A percentile compares a stretch with the other conserved stretches of the same genome.
phyloP scores from a whole-genome alignment of 2,329 filamentous ascomycete species.

The Hymenotorrendiella dingleyae region DNA sequence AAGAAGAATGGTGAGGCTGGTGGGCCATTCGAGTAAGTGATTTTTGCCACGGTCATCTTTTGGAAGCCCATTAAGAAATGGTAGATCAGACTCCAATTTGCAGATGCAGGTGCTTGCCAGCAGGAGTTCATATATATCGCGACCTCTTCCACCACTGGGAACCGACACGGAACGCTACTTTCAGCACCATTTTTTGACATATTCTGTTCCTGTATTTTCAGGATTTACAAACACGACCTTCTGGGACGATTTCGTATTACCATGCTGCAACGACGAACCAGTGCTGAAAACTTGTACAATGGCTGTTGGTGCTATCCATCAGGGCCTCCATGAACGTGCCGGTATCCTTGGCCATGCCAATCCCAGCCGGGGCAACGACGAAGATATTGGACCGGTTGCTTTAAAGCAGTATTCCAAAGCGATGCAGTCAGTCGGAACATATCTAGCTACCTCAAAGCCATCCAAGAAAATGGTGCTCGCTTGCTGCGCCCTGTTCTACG shows the following conservation, averaged over 20 bases:
- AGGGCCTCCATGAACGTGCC: not conserved
- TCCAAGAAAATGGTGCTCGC: not conserved
- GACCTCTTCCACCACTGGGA: not conserved
- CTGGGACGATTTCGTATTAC: not conserved
- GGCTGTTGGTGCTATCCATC: not conserved
- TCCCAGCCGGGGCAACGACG: not conserved
- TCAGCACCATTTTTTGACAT: not conserved
- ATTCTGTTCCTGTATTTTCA: not conserved
- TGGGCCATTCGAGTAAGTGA: not conserved
- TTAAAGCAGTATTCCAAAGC: constrained; percentile 2
- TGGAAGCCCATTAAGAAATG: no score
- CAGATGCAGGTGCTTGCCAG: no score
- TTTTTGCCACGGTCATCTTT: not conserved
- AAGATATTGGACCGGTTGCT: not conserved
- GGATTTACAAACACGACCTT: not conserved
- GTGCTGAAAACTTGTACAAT: not conserved
- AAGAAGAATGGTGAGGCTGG: not conserved
- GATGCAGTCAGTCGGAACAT: not conserved
- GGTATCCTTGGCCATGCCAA: no score
- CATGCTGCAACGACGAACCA: not conserved
- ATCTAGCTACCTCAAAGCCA: not conserved
- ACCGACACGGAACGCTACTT: not conserved
- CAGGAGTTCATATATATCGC: no score
- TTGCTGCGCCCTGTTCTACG: not conserved
- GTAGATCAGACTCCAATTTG: no score